Base-by-base conservation (phyloP, 2,329 filamentous ascomycete species). In the Pestalotiopsis sp. region DNA sequence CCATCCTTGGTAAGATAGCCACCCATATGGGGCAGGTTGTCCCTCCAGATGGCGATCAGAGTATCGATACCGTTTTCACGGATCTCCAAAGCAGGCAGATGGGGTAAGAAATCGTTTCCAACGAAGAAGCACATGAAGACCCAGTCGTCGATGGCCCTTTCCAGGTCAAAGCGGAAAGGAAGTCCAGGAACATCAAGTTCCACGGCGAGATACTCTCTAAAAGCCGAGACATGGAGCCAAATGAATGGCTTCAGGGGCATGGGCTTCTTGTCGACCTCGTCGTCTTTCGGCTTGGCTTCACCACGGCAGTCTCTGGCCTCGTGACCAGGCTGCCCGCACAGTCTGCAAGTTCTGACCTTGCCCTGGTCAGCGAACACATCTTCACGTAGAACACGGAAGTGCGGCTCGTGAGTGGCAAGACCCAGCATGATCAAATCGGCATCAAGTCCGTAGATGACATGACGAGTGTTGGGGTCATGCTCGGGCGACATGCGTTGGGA, bases 51-150 rank as follows among this genome's bases (percentile, higher is more conserved):
- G n/a, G 93, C 92, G 73, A 95, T 97, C 68, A 99, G 85, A 0
- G 95, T 97, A 78, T 99, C 95, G 77, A 99, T 99, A 63, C 95
- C 95, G 78, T 98, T 95, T 77, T 99, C 96, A 70, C 96, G 90
- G 79, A 99, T 98, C 80, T 98, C 96, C 69, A 99, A 87, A 75
- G 95, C 97, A n/a, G 96, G 96, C 69, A 99, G 85, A 85, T 99
- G 96, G 65, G 96, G 96, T 73, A 99, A 83, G 83, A 99, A 99
- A 84, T 99, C 97, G 81, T 99, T 99, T 73, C 95, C 95, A 68
- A 98, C 95, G 79, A 98, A 98, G 83, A 97, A 98, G 83, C 95
- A 98, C 90, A 98, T 96, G 80, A 98, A 98, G 14, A 98, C 94
- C 96, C 95, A 98, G 78, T 98, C 95, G 80, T 98, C 96, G 69